Conservation (phyloP, 2,329 filamentous ascomycete genomes). For the Diaporthe ampelina region DNA sequence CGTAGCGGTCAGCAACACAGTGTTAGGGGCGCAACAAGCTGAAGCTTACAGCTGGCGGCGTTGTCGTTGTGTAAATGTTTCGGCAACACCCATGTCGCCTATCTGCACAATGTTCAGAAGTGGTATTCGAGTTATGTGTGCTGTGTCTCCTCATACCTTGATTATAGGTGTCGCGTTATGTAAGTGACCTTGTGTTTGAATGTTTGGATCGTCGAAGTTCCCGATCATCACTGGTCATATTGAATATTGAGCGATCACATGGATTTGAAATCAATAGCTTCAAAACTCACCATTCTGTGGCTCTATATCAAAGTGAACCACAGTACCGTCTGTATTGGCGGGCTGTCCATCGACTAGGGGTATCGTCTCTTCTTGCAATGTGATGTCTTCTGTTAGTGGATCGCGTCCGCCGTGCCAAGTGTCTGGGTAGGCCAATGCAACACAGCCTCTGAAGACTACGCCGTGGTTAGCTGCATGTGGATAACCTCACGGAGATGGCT, state of each 20-base stretch:
- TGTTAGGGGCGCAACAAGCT: neutral
- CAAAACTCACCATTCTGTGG: slow-evolving; percentile 11
- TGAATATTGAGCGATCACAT: neutral
- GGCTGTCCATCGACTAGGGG: neutral
- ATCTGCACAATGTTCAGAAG: slow-evolving; percentile 15
- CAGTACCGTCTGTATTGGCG: neutral
- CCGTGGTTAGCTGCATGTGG: neutral
- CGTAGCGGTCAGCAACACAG: too few species aligned
- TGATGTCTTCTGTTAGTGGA: neutral
- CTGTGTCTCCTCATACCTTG: neutral
- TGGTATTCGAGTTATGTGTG: neutral
- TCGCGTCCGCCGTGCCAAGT: neutral
- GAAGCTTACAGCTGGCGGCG: slow-evolving; percentile 11
- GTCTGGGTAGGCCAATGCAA: slow-evolving; percentile 20
- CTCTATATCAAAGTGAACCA: slow-evolving; percentile 34
- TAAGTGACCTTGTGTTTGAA: neutral
- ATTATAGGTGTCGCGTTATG: slow-evolving; percentile 19
- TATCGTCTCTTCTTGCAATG: slow-evolving; percentile 24
- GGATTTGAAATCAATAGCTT: too few species aligned
- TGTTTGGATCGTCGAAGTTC: slow-evolving; percentile 12
- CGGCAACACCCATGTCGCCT: slow-evolving; percentile 22
- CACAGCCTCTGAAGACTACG: slow-evolving; percentile 18
- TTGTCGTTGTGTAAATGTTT: neutral
- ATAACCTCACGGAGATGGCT: neutral
- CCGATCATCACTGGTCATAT: slow-evolving; percentile 28